Evolutionary conservation across 148 eudicot species (phyloP).

Genomic region (Arbutus unedo): DNA sequence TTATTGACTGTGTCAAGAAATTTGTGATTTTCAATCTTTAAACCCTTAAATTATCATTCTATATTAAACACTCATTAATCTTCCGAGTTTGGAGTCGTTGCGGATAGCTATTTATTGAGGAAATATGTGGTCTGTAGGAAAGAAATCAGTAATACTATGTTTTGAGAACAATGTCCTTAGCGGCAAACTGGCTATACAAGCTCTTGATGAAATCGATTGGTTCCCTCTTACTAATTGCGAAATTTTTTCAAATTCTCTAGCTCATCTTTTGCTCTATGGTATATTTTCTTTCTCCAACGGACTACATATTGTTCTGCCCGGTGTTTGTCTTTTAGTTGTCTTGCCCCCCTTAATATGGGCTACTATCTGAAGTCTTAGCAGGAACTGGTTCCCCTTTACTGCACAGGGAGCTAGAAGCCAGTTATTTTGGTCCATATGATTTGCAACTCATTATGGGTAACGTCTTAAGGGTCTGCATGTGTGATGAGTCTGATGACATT

Average conservation of each 20-base stretch:
- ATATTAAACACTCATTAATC: not conserved
- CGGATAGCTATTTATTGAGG: not conserved
- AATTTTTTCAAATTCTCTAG: not conserved
- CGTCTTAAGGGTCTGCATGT: too few relatives aligned
- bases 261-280: not conserved
- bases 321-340: not conserved
- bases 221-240: not conserved
- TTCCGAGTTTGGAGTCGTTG: not conserved
- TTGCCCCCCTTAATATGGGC: not conserved
- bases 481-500: too few relatives aligned
- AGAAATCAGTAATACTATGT: not conserved
- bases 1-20: not conserved
- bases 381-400: too few relatives aligned
- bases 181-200: not conserved
- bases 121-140: not conserved
- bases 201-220: not conserved
- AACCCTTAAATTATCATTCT: not conserved
- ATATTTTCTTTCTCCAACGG: not conserved
- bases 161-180: too few relatives aligned
- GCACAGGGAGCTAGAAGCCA: not conserved
- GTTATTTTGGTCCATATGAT: not conserved
- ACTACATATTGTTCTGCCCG: not conserved
- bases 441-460: not conserved
- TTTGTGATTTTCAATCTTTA: not conserved
- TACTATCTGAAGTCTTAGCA: not conserved